Conservation (phyloP, 768 basidiomycete genomes). For the Kondoa subrosea region DNA sequence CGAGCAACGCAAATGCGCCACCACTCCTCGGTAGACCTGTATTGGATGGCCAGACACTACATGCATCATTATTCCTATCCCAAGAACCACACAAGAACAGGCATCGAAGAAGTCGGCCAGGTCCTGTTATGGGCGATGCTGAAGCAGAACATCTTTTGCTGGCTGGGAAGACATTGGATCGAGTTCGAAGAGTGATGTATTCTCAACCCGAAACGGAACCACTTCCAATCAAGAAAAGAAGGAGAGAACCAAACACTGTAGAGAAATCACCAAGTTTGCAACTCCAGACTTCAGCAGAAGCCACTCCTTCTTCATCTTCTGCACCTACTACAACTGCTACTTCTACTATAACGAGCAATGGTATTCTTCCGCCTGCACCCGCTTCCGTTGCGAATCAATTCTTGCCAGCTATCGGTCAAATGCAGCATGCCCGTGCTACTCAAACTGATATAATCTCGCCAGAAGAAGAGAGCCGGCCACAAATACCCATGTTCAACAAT, state of each 20-base stretch:
- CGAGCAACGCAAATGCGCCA: neutral
- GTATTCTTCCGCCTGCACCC: no score
- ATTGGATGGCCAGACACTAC: neutral
- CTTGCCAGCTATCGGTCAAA: neutral
- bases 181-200: constrained; percentile 18
- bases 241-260: neutral
- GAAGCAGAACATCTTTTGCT: constrained; percentile 25
- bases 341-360: no score
- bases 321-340: no score
- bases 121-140: constrained; percentile 24
- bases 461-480: neutral
- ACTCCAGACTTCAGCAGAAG: no score
- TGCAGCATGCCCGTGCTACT: neutral
- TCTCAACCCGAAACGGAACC: neutral
- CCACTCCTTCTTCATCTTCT: no score
- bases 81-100: neutral
- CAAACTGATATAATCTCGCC: neutral
- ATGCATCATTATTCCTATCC: neutral
- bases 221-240: neutral
- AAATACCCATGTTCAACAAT: neutral
- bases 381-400: neutral
- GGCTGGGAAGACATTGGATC: constrained; percentile 18
- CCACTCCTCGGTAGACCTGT: neutral
- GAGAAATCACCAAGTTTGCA: no score
- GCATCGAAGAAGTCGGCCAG: neutral